Evolutionary conservation across 192 early-diverging fungal genomes (phyloP).

Genomic region (Coemansia sp.): DNA sequence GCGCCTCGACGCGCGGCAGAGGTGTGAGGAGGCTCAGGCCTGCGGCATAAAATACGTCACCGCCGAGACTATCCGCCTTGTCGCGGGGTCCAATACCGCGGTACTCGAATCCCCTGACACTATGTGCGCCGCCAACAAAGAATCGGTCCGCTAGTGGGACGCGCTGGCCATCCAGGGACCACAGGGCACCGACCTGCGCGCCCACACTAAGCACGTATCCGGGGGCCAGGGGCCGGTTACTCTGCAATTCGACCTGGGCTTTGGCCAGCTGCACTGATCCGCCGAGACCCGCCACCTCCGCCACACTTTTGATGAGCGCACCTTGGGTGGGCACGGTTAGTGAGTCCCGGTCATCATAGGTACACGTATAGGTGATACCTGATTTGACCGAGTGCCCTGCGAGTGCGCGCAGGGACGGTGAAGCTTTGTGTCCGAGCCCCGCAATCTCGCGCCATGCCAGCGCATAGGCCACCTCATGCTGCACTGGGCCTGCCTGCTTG

Average conservation of each 20-base stretch:
- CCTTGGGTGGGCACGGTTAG: constrained; percentile 74
- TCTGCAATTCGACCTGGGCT: constrained; percentile 68
- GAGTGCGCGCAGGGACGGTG: constrained; percentile 65
- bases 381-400: constrained; percentile 87
- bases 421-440: constrained; percentile 47
- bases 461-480: constrained; percentile 69
- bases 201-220: constrained; percentile 56
- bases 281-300: constrained; percentile 79
- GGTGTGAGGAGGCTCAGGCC: constrained; percentile 83
- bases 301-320: constrained; percentile 39
- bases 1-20: constrained; percentile 56
- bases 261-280: constrained; percentile 80
- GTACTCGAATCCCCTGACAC: constrained; percentile 84
- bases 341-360: constrained; percentile 77
- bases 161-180: constrained; percentile 43
- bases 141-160: constrained; percentile 80
- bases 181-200: constrained; percentile 66
- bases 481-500: background rate
- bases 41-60: constrained; percentile 78
- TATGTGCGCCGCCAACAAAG: constrained; percentile 82
- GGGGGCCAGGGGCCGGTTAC: constrained; percentile 53
- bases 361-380: constrained; percentile 64
- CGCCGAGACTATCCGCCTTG: constrained; percentile 78
- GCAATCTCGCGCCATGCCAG: constrained; percentile 77
- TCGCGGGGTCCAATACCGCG: constrained; percentile 88